Base-by-base conservation (phyloP, 768 basidiomycete species). In the Boletus tylopilopsis region DNA sequence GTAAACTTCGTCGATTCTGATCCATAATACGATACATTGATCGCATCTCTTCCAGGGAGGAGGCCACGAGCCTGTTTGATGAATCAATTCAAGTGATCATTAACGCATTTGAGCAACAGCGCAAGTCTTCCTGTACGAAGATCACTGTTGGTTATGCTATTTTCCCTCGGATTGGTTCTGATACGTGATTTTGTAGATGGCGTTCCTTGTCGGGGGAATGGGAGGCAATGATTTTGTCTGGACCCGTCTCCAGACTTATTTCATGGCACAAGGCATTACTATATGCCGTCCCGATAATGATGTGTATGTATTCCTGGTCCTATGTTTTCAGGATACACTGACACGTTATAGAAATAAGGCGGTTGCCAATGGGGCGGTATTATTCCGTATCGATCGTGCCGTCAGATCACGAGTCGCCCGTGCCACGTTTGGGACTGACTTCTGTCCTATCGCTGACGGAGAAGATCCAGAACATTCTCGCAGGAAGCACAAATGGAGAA, bases 201-300 rank as follows among this genome's bases (percentile, higher is more conserved):
- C 25, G 16, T 57, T 57, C 25, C 40, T 56, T 6, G 54, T 57
- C 1, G 56, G 54, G 7, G 56, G 56, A 5, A 3, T 52, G 10
- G 42, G 45, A 12, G 30, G 24, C 4, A 59, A 52, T 10, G 36
- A 51, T 12, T 45, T 35, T 27, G 39, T 59, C 13, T 48, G 49
- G 46, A 35, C 29, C 34, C 49, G 35, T 6, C 42, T 58, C 15
- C 41, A 36, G 32, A 47, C 49, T 1, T 47, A 57, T 42, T 55
- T 57, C 33, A 5, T 13, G 27, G 13, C 1, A 2, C 33, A 15
- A 12, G 36, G 45, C 9, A 43, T 58, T 8, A 16, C 42, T 0
- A 7, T 54, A 12, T 54, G 25, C 29, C 51, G 56, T 19, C 47
- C 51, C 1, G 52, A 47, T 16, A 42, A 54, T 18, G 37, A 58